A percentile compares a stretch with the other conserved stretches of the same genome.
phyloP scores from a whole-genome alignment of 2,329 filamentous ascomycete genomes.

The Sclerotinia borealis region DNA sequence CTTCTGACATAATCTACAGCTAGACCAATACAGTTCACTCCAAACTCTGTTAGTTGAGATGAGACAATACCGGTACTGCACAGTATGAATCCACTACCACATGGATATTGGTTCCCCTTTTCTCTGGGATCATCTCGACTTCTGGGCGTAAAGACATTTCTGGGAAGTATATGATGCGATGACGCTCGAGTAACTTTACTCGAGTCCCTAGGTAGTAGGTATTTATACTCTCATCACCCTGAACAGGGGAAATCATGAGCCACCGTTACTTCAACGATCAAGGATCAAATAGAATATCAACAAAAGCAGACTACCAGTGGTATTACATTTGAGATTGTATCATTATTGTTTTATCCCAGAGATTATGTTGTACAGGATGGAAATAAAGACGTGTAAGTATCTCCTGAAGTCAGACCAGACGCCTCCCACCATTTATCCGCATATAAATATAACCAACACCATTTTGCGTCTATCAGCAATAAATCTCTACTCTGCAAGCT shows the following conservation, averaged over 20 bases:
- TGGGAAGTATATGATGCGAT: background rate
- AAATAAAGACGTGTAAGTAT: background rate
- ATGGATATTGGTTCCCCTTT: background rate
- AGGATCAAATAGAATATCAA: too few relatives aligned
- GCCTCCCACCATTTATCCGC: background rate
- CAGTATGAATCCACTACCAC: background rate
- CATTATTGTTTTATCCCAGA: background rate
- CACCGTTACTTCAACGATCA: background rate
- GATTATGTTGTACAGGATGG: background rate
- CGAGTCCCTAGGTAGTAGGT: too few relatives aligned
- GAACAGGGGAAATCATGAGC: background rate
- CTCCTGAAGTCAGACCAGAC: background rate
- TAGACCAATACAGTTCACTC: too few relatives aligned
- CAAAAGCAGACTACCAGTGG: background rate
- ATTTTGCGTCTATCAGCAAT: background rate
- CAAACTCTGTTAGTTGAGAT: too few relatives aligned
- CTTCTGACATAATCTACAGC: too few relatives aligned
- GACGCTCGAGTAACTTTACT: too few relatives aligned
- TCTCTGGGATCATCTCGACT: background rate
- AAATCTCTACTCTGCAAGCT: slow-evolving; percentile 34
- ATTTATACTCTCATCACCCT: background rate
- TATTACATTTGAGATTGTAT: background rate
- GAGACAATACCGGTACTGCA: too few relatives aligned
- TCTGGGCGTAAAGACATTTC: background rate
- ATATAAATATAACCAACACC: background rate